Evolutionary conservation across 1,284 basidiomycete genomes (phyloP), one percentile per base, ranked within the genome.

Genomic region (Malassezia cuniculi): DNA sequence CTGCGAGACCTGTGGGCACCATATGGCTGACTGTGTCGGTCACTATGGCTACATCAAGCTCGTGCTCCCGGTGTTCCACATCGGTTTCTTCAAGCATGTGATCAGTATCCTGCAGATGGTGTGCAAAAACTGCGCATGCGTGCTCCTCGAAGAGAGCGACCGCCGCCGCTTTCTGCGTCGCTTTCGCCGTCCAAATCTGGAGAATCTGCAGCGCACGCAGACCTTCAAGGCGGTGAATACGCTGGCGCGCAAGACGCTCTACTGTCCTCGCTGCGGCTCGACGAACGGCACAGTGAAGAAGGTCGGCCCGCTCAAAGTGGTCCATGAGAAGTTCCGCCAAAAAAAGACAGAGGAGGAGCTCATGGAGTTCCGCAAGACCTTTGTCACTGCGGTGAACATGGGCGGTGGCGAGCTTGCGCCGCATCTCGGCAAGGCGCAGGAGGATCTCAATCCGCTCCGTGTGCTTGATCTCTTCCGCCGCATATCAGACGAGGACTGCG

Each of bases 211-310:
- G 57, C 79, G 93, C 10, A 82, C 84, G 62, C 71, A 77, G 5
- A 74, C 89, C 12, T 79, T 78, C 53, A 95, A 95, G 68, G 76
- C 81, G n/a, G 85, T 97, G 43, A 85, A 94, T 54, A 73, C 79
- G 0, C 73, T 77, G 52, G 85, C 89, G 20, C 81, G 89, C 50
- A 97, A 97, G 70, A 77, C 81, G 25, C 77, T 85, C 17, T 82
- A 86, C 54, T 99, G 93, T 56, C 85, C 85, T 0, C 83, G 94
- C 68, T 99, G 93, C 66, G 78, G 82, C 26, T 77, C 85, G 3
- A 83, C 82, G 6, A 99, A 99, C 63, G 93, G 93, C 22, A 79
- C 83, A 0, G 89, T 99, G 44, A 99, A 97, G 71, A 97, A 97
- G 71, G 84, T 79, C 1, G 89, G 87, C 4, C 79, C 85, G 4